A percentile compares a stretch with the other conserved stretches of the same genome.
phyloP scores from a whole-genome alignment of 1,284 basidiomycete genomes.

The Serendipita sp. region DNA sequence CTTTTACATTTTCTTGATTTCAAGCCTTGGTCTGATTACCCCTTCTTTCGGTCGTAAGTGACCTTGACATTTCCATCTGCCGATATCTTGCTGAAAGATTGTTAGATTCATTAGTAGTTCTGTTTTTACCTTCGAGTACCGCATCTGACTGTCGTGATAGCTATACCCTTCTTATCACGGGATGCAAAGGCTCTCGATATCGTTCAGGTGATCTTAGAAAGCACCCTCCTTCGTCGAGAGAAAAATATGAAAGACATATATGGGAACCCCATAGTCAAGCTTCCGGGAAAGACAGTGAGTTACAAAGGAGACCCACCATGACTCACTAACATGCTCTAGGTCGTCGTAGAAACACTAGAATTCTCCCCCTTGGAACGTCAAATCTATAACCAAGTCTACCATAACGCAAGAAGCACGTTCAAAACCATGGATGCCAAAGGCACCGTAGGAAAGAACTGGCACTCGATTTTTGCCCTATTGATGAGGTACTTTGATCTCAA shows the following conservation, averaged over 20 bases:
- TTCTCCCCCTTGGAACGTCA: constrained; percentile 66
- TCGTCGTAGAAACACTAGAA: constrained; percentile 51
- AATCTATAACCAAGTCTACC: constrained; percentile 69
- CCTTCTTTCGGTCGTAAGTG: constrained; percentile 70
- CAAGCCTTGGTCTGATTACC: constrained; percentile 82
- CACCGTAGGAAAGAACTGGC: constrained; percentile 71
- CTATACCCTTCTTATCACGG: constrained; percentile 71
- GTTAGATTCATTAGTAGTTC: constrained; percentile 53
- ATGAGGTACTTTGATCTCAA: constrained; percentile 48
- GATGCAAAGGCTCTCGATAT: constrained; percentile 87
- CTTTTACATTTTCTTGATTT: constrained; percentile 83
- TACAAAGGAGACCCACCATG: neutral
- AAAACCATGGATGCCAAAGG: constrained; percentile 66
- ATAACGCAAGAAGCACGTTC: constrained; percentile 53
- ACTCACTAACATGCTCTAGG: constrained; percentile 23
- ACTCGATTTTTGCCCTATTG: constrained; percentile 79
- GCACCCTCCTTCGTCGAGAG: constrained; percentile 78
- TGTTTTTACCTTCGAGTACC: neutral
- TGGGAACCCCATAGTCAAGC: constrained; percentile 77
- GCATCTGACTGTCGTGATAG: neutral
- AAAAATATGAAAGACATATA: constrained; percentile 86
- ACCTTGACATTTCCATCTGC: neutral
- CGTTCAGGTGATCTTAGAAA: constrained; percentile 85
- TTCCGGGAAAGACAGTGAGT: constrained; percentile 71
- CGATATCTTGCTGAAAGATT: neutral